Base-by-base conservation (phyloP, 1,284 basidiomycete species). In the Puccinia horiana region DNA sequence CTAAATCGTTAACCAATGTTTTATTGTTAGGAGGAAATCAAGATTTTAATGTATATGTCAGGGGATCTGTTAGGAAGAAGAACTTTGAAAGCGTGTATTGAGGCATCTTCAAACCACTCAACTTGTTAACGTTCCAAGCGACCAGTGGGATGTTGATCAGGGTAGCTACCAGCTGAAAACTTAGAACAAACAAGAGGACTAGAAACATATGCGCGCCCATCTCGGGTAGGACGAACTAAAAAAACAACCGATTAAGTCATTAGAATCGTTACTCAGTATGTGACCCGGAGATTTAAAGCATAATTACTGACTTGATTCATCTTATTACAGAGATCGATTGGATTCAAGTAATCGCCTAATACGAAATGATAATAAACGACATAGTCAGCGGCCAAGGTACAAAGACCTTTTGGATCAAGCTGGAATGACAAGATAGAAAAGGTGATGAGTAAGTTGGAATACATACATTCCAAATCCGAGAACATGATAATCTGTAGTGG, bases 311-410 rank as follows among this genome's bases (percentile, higher is more conserved):
- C 96, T 89, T 96, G 94, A 88, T 99, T 99, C 86, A 99, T 92
- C 90, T 98, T 98, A 90, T 98, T 98, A 90, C 97, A 99, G 54
- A 99, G 92, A 88, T 99, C 96, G 91, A 99, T 98, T 81, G 96
- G 96, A 89, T 99, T 99, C 90, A 99, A 97, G 89, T 98, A 99
- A 90, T 98, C 86, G 81, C 86, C 84, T 84, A 61, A n/a, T 18
- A 32, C 35, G n/a, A 26, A 29, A 5, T 42, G 23, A 69, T n/a
- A 42, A n/a, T 2, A 47, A n/a, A 20, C 26, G n/a, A 52, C 16
- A 12, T 47, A 29, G 37, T 32, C 40, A 76, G 47, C 29, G 18
- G 35, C 37, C 35, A 76, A 14, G 5, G 18, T 8, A 8, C 49
- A 3, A 29, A 23, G 35, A 80, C 40, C 23, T 40, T 67, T 58